These are phyloP conservation scores for Wickerhamiella parazyma DNA, from an alignment of 805 yeast species.

Conservation along the genomic window DNA sequence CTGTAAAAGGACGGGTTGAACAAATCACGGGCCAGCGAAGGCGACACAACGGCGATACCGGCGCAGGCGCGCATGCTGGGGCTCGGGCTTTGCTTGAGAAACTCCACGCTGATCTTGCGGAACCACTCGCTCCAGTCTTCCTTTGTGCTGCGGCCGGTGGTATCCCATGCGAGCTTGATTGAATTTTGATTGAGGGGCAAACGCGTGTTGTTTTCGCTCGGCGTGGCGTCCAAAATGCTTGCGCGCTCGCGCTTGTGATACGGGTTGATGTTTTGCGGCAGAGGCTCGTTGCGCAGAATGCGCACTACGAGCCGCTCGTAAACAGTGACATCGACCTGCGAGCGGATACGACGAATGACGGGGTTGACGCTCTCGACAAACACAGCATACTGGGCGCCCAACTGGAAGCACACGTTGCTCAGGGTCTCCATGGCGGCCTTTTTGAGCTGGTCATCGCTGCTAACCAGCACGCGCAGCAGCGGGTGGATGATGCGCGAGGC, in stretches of 20 bases:
- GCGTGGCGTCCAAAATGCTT: conserved; percentile 41
- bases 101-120: conserved; percentile 67
- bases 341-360: conserved; percentile 14
- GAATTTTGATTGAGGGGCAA: conserved; percentile 53
- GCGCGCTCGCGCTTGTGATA: conserved; percentile 32
- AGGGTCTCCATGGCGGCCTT: conserved; percentile 63
- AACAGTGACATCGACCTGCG: conserved; percentile 20
- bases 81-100: conserved; percentile 84
- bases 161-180: conserved; percentile 80
- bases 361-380: conserved; percentile 36
- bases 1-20: conserved; percentile 92
- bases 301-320: conserved; percentile 75
- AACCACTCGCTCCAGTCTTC: conserved; percentile 99
- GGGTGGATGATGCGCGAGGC: conserved; percentile 86
- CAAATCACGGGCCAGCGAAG: conserved; percentile 70
- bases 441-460: conserved; percentile 43
- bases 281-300: conserved; percentile 67
- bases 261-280: conserved; percentile 62
- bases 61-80: conserved; percentile 91
- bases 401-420: conserved; percentile 56
- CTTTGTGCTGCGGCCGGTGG: conserved; percentile 71
- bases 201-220: conserved; percentile 58
- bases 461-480: conserved; percentile 49
- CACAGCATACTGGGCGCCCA: conserved; percentile 72
- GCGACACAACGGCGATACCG: conserved; percentile 70